Conservation (phyloP, 2,329 filamentous ascomycete genomes). For the Macroventuria anomochaeta region DNA sequence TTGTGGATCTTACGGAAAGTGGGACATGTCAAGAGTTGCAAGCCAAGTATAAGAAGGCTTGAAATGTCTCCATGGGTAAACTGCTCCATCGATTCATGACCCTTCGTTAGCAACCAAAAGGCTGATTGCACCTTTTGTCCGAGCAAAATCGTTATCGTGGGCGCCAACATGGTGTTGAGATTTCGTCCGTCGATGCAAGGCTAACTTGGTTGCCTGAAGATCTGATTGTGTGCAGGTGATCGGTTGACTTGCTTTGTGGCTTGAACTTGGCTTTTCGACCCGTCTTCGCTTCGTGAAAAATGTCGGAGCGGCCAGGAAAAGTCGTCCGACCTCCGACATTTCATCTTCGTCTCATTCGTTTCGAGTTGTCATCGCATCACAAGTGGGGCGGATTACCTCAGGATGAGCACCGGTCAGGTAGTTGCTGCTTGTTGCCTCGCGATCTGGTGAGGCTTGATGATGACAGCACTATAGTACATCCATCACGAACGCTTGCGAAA, state of each 20-base stretch:
- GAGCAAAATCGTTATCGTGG: background rate
- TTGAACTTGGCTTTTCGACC: constrained; percentile 3
- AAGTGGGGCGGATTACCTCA: background rate
- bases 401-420: background rate
- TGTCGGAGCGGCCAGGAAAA: constrained; percentile 7
- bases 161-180: constrained; percentile 1
- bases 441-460: constrained; percentile 1
- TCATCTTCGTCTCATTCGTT: background rate
- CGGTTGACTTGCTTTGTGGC: constrained; percentile 9
- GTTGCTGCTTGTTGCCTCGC: constrained; percentile 8
- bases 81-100: background rate
- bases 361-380: constrained; percentile 8
- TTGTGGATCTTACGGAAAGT: constrained; percentile 11
- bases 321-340: constrained; percentile 11
- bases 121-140: background rate
- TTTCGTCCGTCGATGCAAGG: constrained; percentile 15
- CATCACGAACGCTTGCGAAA: background rate
- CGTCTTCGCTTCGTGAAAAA: constrained; percentile 10
- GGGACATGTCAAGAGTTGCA: constrained; percentile 7
- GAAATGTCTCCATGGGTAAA: constrained; percentile 2
- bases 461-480: background rate
- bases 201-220: constrained; percentile 15
- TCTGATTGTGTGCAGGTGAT: constrained; percentile 3
- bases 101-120: background rate
- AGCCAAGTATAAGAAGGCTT: constrained; percentile 10